Base-by-base conservation (phyloP, 1,139 yeast species). In the Nakaseomyces sp. region DNA sequence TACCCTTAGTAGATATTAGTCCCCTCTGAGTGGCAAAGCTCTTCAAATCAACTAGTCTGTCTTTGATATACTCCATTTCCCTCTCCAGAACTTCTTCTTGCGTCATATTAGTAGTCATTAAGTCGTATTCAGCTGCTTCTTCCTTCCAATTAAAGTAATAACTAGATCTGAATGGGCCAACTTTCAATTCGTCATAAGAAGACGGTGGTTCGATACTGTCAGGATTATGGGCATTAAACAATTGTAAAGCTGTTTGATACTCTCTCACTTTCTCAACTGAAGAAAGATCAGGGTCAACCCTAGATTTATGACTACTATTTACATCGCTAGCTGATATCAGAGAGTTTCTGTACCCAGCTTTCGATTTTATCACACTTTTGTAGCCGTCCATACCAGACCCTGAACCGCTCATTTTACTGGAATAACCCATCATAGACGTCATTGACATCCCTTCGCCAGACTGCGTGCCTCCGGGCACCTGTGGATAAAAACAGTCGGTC, bases 21-120 rank as follows among this genome's bases (percentile, higher is more conserved):
- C 38, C 28, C 28, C 13, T 20, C 2, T 35, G 28, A 5, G 13
- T 4, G 12, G 38, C 38, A 9, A 20, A 19, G 9, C 51, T 45
- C 41, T 51, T 50, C 37, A 61, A 48, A 37, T 58, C 60, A 10
- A 46, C 18, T 30, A 57, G 43, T 43, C 58, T 50, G 15, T 45
- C 46, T 26, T 45, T 51, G 42, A 60, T 44, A 32, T 56, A 57
- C 4, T 54, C 50, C 50, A 59, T 52, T 45, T 61, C 64, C 41
- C 56, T 57, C 31, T 51, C 33, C n/a, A 56, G 40, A 1, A 60
- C 48, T 22, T 57, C 63, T 29, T 56, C 58, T 42, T 58, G 63
- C 3, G 60, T 51, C 35, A 55, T 54, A 6, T 53, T 48, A 1
- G 58, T 54, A 25, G 55, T 50, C 53, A 57, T 48, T 19, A 54